Base-by-base conservation (phyloP, 1,284 basidiomycete genomes). In the Cutaneotrichosporon sp. region DNA sequence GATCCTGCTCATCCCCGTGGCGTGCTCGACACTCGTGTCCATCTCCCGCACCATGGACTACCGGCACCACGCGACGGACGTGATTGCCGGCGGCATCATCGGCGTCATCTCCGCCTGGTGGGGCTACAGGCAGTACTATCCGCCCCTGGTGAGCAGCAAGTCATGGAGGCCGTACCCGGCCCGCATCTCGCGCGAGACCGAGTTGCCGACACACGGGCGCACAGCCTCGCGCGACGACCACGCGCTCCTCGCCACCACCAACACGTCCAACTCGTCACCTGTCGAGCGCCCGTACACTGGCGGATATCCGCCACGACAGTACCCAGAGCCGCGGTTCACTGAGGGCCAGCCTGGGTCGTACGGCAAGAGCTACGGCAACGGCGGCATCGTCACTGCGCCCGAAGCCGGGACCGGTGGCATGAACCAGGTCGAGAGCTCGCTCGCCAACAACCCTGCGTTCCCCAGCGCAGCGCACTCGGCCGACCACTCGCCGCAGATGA, bases 1-100 rank as follows among this genome's bases (percentile, higher is more conserved):
- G 94, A 74, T 97, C 20, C 83, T 89, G 2, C 75, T 94, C 2
- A 79, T 85, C 0, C 95, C 95, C 0, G 83, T 97, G 43, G 81
- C 87, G 27, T 91, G 84, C 20, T 92, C 93, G 1, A 82, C 88
- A 0, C 82, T 97, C 7, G 88, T 97, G 31, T 90, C 92, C 4
- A 87, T 98, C 57, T 90, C 89, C 3, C 86, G 92, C 33, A 91
- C 89, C 0, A 95, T 94, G 78, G 78, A 81, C 64, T 80, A 81
- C 60, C 60, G 79, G 33, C 79, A 75, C 67, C 70, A 75, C 62
- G 62, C 72, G 24, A 74, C 72, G 25, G 74, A 77, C 54, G 73
- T 78, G 34, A 76, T 76, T 54, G 76, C 73, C 16, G 77, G 77
- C 1, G 69, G 66, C 6, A 67, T 78, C 57, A 67, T 76, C 27